phyloP scores from a whole-genome alignment of 2,329 filamentous ascomycete genomes.

The Fusarium continuum region DNA sequence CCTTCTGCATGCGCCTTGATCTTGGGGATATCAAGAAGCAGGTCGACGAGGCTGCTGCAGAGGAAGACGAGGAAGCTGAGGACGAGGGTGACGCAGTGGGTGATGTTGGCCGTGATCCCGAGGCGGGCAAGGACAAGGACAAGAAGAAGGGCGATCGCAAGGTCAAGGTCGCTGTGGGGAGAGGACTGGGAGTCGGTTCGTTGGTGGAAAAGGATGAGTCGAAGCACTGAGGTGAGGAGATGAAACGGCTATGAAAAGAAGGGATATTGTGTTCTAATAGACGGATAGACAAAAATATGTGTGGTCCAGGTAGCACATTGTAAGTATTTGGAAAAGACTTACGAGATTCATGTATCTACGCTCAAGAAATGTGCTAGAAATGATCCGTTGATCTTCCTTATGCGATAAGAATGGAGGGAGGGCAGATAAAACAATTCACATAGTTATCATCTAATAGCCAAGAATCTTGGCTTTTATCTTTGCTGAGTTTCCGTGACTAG shows the following conservation, averaged over 20 bases:
- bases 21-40: slow-evolving; percentile 68
- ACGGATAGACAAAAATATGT: slow-evolving; percentile 41
- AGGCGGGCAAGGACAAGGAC: slow-evolving; percentile 45
- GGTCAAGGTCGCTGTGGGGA: slow-evolving; percentile 86
- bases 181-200: slow-evolving; percentile 80
- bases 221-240: slow-evolving; percentile 33
- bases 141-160: slow-evolving; percentile 61
- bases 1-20: slow-evolving; percentile 92
- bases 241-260: neutral
- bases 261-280: slow-evolving; percentile 31
- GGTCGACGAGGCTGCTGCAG: slow-evolving; percentile 51
- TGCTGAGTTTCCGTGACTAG: too few relatives aligned
- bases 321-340: neutral
- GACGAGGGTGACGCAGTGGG: slow-evolving; percentile 79
- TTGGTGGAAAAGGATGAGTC: slow-evolving; percentile 76
- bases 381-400: too few relatives aligned
- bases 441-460: too few relatives aligned
- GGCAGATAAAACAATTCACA: too few relatives aligned
- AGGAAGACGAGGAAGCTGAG: slow-evolving; percentile 53
- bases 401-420: too few relatives aligned
- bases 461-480: too few relatives aligned
- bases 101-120: slow-evolving; percentile 65
- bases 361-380: too few relatives aligned
- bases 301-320: slow-evolving; percentile 18
- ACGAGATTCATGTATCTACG: neutral